These are phyloP conservation scores for Podospora conica DNA, from an alignment of 495 filamentous ascomycete genomes.

Conservation along the genomic window DNA sequence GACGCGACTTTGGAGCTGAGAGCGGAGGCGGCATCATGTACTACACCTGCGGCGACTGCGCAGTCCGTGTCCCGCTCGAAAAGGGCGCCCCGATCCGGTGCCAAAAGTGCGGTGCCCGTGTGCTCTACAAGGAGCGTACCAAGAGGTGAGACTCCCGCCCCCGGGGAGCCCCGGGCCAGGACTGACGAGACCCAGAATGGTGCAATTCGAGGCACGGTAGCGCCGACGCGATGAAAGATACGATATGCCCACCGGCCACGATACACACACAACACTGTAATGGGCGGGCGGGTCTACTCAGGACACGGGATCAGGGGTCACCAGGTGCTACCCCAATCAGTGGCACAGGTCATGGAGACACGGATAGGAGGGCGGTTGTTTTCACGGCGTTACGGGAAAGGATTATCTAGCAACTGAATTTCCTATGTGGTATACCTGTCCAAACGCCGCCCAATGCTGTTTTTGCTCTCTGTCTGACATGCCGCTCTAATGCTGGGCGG, in stretches of 20 bases:
- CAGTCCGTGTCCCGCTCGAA: slow-evolving; percentile 70
- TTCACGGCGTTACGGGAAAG: background rate
- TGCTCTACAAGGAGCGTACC: slow-evolving; percentile 96
- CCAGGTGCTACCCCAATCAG: background rate
- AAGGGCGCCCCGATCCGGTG: slow-evolving; percentile 85
- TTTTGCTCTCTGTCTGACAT: background rate
- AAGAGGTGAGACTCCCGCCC: slow-evolving; percentile 66
- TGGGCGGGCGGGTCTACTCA: background rate
- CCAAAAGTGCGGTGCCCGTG: slow-evolving; percentile 91
- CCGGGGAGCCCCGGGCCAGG: background rate
- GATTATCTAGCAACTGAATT: background rate
- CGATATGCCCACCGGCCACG: background rate
- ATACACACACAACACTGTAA: background rate
- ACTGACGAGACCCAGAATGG: slow-evolving; percentile 57
- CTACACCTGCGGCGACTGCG: slow-evolving; percentile 94
- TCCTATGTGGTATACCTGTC: background rate
- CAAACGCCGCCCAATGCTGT: background rate
- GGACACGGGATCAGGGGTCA: slow-evolving; percentile 33
- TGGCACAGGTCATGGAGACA: background rate
- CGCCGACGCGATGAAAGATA: slow-evolving; percentile 7
- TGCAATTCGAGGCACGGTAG: slow-evolving; percentile 93
- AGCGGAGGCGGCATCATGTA: slow-evolving; percentile 49
- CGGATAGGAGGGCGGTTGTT: background rate
- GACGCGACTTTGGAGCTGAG: slow-evolving; percentile 27
- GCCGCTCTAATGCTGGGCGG: slow-evolving; percentile 18